These are phyloP conservation scores for Axilococcus clingmanii DNA, from an alignment of 139 green algal species.

Conservation along the genomic window DNA sequence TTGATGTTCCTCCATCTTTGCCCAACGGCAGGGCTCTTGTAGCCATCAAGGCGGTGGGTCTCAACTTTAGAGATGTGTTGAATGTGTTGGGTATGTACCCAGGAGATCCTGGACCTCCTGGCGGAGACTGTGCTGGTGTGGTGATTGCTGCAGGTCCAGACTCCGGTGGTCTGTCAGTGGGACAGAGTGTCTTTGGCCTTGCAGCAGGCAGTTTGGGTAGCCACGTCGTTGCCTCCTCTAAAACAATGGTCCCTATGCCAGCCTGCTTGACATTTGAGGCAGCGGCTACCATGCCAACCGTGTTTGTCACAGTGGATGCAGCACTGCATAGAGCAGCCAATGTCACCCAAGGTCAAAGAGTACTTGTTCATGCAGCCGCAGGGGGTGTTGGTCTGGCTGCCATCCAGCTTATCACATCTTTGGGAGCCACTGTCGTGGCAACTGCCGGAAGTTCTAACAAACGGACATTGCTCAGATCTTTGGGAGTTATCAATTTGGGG, in stretches of 20 bases:
- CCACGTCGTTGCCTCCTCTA: constrained; percentile 40
- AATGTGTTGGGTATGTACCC: constrained; percentile 51
- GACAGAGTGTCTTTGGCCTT: constrained; percentile 62
- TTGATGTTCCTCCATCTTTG: constrained; percentile 3
- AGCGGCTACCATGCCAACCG: constrained; percentile 66
- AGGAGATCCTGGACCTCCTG: constrained; percentile 30
- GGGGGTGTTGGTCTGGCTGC: constrained; percentile 71
- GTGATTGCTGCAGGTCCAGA: constrained; percentile 15
- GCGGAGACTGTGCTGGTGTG: constrained; percentile 39
- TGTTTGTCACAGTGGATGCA: constrained; percentile 62
- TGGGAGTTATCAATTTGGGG: constrained; percentile 31
- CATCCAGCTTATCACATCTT: constrained; percentile 38
- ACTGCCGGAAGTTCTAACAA: constrained; percentile 51
- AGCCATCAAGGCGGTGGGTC: constrained; percentile 28
- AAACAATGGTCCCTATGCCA: constrained; percentile 56
- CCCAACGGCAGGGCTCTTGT: constrained; percentile 9
- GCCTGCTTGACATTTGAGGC: constrained; percentile 45
- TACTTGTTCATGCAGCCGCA: constrained; percentile 64
- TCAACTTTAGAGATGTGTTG: constrained; percentile 46
- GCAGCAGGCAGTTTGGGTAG: constrained; percentile 55
- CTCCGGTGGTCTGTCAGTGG: constrained; percentile 5
- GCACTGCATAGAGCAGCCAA: constrained; percentile 10
- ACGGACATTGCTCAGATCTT: constrained; percentile 39
- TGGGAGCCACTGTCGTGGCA: constrained; percentile 31
- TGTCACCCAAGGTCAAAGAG: constrained; percentile 7